Base-by-base conservation (phyloP, 169 alveolate species). In the Neospora caninum region DNA sequence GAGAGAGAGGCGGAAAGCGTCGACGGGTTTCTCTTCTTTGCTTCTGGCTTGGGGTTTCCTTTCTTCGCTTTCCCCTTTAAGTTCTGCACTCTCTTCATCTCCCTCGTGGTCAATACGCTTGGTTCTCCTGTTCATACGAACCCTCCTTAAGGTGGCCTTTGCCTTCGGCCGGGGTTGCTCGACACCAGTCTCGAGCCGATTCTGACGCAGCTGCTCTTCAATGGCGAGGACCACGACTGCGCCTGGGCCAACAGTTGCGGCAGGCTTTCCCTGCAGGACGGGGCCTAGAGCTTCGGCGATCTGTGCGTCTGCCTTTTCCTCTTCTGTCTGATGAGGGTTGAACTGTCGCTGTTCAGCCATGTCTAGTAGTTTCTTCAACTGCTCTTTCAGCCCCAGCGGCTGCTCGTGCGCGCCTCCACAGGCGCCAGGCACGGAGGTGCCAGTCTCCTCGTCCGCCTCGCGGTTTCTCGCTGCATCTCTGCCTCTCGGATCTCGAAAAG, bases 31-130 rank as follows among this genome's bases (percentile, higher is more conserved):
- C 73, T 64, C 73, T 64, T 4, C n/a, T 64, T 9, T 27, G 34
- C 34, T 27, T 16, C 73, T 27, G 73, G 4, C 73, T 27, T 4
- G 73, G 31, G 34, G 73, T 16, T 64, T 64, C 73, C 4, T 22
- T 16, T 78, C 86, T 16, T 38, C 86, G 86, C 86, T 78, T 18
- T 16, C 86, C 13, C 86, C 86, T 20, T 78, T 78, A 10, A 78
- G 86, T n/a, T 78, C 86, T n/a, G 49, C 86, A n/a, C 86, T 78
- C 27, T 78, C 86, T 78, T 78, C 86, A 43, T 78, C 86, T 2
- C 86, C 86, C 29, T 78, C 86, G 39, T 78, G 86, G 49, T 38
- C 86, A 13, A 78, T 78, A 7, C 86, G 86, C 45, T 22, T 78
- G 27, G 86, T 78, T 38, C 86, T n/a, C 43, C 45, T 18, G 45